A percentile compares a stretch with the other conserved stretches of the same genome.
Conservation (phyloP, 1,139 yeast genomes). For the Pneumocystis oryctolagi region DNA sequence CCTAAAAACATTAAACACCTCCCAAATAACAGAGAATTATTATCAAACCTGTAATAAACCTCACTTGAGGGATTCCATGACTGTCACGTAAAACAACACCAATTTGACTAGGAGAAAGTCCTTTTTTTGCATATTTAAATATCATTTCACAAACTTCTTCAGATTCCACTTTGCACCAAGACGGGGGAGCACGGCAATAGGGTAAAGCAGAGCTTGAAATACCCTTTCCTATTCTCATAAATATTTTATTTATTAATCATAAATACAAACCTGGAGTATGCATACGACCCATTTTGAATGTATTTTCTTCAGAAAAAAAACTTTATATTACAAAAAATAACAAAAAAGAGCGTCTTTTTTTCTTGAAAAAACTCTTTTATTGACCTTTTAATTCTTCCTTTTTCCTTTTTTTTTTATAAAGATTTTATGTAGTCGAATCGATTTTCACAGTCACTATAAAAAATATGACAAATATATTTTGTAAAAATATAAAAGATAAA, state of each 20-base stretch:
- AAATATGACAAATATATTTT: no score
- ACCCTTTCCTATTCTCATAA: conserved; percentile 71
- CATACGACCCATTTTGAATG: not conserved
- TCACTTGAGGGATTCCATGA: conserved; percentile 98
- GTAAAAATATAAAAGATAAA: no score
- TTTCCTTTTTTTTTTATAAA: not conserved
- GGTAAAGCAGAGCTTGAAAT: conserved; percentile 98
- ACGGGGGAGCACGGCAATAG: conserved; percentile 96
- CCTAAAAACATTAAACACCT: conserved; percentile 10
- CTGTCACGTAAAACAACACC: conserved; percentile 99
- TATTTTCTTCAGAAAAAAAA: not conserved
- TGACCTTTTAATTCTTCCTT: not conserved
- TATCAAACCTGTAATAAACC: conserved; percentile 72
- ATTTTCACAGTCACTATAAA: not conserved
- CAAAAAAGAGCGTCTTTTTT: not conserved
- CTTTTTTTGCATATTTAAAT: conserved; percentile 99
- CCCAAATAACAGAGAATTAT: not conserved
- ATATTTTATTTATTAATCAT: not conserved
- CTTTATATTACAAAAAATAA: no score
- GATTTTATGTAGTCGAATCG: not conserved
- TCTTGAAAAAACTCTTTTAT: not conserved
- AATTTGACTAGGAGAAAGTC: conserved; percentile 98
- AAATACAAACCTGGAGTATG: not conserved
- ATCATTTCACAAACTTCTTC: conserved; percentile 96
- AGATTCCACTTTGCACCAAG: conserved; percentile 97